Evolutionary conservation across 2,329 filamentous ascomycete species (phyloP).

Genomic region (Conoideocrella luteorostrata): DNA sequence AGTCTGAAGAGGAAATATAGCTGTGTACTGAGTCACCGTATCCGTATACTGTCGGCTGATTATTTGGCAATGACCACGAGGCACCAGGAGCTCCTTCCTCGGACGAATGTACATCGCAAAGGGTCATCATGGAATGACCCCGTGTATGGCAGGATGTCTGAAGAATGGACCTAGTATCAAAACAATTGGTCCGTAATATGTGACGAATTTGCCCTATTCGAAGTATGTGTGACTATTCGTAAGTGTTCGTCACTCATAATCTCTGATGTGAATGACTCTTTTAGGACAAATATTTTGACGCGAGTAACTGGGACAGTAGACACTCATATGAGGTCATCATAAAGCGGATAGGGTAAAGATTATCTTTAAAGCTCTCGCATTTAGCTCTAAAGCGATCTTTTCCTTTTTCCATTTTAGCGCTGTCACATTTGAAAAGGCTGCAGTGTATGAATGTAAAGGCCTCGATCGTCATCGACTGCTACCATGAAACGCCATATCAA

Average conservation of each 20-base stretch:
- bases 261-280: no score
- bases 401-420: no score
- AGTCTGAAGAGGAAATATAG: background rate
- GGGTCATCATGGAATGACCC: background rate
- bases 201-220: background rate
- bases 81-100: background rate
- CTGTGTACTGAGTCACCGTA: background rate
- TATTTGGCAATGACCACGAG: background rate
- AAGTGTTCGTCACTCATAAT: background rate
- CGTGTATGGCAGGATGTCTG: background rate
- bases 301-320: no score
- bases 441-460: no score
- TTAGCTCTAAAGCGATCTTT: no score
- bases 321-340: no score
- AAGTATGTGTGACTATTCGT: background rate
- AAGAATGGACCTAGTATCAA: background rate
- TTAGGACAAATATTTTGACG: no score
- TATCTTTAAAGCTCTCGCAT: no score
- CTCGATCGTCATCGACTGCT: no score
- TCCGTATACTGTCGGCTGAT: background rate
- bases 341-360: no score
- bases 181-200: background rate
- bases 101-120: background rate
- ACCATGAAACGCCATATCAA: no score
- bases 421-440: no score